Evolutionary conservation across 176 grass and related monocot genomes (phyloP), one percentile per base, ranked within the genome.

Genomic region (Panicum miliaceum): DNA sequence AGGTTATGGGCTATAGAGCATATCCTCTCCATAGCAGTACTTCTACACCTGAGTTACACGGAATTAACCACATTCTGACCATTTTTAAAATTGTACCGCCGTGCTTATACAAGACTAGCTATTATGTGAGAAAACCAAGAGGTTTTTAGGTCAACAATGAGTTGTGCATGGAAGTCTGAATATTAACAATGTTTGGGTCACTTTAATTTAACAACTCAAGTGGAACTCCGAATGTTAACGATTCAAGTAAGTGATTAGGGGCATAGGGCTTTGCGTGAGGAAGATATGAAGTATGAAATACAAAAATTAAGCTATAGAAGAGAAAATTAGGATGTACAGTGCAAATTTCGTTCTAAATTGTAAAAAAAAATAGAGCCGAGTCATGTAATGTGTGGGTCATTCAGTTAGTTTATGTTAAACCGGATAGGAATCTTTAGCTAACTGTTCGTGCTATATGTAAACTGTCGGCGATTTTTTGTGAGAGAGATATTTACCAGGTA

Each of bases 401-500:
- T 69, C 64, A 45, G 68, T 41, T 71, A 46, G 42, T 7, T 26
- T n/a, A 12, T 46, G 23, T 26, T 45, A 46, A 25, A 15, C 26
- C 23, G 7, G 42, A n/a, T 26, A 26, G 26, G 4, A 45, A 69
- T 42, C 4, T 42, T 69, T 69, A 22, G 10, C 10, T 68, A 12
- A 41, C 6, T 42, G 12, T 68, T 68, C 9, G 5, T 68, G 19
- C 10, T 13, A 15, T 25, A 26, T 45, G n/a, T 25, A 46, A 46
- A 46, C 22, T 82, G 14, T 15, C 25, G 7, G 53, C 37, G 26
- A 48, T 22, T 45, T 77, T 8, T 86, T 15, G 20, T 57, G 26
- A 12, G 23, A 75, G 8, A 26, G 68, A 8, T 86, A 74, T 5
- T 6, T 50, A 86, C 77, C 85, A 81, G 78, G 78, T 82, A 68